Base-by-base conservation (phyloP, 1,284 basidiomycete genomes). In the Cryptococcus depauperatus region DNA sequence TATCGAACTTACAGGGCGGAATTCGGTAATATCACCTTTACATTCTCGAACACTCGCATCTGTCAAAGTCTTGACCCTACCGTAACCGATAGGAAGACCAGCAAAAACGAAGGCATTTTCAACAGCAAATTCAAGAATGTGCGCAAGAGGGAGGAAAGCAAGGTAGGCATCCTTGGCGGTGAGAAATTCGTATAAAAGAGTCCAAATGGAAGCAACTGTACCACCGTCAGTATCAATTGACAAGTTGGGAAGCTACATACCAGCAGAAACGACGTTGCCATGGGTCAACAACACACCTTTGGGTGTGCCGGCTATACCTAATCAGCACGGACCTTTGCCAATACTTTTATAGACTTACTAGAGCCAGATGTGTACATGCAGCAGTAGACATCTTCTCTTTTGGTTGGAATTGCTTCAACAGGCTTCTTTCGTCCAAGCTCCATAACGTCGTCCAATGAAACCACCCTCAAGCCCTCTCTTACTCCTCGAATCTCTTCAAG, bases 341-440 rank as follows among this genome's bases (percentile, higher is more conserved):
- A 30, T 26, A 27, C 23, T 9, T 14, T 10, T 10, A 16, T n/a
- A 0, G 1, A 62, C 66, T 63, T 52, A 68, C 66, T 71, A 7
- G 68, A 70, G 16, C 89, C 89, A 51, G 80, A 84, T 19, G 92
- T 97, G 76, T 97, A 97, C 92, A 96, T 96, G 73, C 95, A 92
- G 66, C 89, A 88, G 19, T 84, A 85, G 4, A 83, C 71, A 48
- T 83, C 85, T 0, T 83, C 78, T 14, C 75, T 68, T 44, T 73
- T 77, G 1, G 85, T 85, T 11, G 49, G 54, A 25, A 82, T 76
- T 14, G 72, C 65, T 48, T 78, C 79, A 1, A 64, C 58, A 1
- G 80, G 69, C 47, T 81, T 74, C 25, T 66, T 69, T 58, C 75
- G 74, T 18, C 89, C 89, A 8, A 79, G 63, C 50, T 75, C 71